These are phyloP conservation scores for Moesziomyces parantarcticus DNA, from an alignment of 1,284 basidiomycete species.

Conservation along the genomic window DNA sequence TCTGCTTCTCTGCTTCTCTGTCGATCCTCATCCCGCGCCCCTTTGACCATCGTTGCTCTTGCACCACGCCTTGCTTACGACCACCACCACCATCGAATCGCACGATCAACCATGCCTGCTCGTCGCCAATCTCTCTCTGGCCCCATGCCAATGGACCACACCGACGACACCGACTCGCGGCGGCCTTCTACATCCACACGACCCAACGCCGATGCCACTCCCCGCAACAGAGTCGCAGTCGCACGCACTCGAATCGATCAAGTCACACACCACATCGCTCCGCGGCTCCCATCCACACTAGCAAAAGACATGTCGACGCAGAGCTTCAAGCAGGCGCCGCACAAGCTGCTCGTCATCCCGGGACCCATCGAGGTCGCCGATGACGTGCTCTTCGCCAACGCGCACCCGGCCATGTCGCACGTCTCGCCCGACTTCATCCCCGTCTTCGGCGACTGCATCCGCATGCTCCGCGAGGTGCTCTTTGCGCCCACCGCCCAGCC, in stretches of 20 bases:
- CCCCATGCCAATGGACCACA: constrained; percentile 24
- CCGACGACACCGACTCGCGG: constrained; percentile 16
- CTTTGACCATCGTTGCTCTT: background rate
- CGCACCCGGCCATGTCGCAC: constrained; percentile 72
- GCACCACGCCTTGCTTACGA: background rate
- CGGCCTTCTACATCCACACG: constrained; percentile 26
- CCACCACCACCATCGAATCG: background rate
- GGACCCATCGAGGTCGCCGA: constrained; percentile 85
- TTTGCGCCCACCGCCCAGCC: constrained; percentile 73
- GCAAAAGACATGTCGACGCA: constrained; percentile 43
- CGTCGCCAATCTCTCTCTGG: constrained; percentile 43
- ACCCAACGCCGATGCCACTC: constrained; percentile 2
- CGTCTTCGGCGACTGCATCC: constrained; percentile 88
- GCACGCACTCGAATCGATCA: constrained; percentile 39
- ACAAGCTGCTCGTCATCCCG: constrained; percentile 73
- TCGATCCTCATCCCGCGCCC: background rate
- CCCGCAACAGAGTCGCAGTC: constrained; percentile 21
- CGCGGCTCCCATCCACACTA: constrained; percentile 50
- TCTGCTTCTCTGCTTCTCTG: background rate
- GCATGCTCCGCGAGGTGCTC: constrained; percentile 77
- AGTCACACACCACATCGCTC: constrained; percentile 36
- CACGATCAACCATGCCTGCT: constrained; percentile 10
- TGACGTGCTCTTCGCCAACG: constrained; percentile 72
- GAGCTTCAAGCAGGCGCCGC: constrained; percentile 61
- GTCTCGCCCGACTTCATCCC: constrained; percentile 89